Conservation (phyloP, 148 eudicot genomes). For the Rhododendron mucronatum region DNA sequence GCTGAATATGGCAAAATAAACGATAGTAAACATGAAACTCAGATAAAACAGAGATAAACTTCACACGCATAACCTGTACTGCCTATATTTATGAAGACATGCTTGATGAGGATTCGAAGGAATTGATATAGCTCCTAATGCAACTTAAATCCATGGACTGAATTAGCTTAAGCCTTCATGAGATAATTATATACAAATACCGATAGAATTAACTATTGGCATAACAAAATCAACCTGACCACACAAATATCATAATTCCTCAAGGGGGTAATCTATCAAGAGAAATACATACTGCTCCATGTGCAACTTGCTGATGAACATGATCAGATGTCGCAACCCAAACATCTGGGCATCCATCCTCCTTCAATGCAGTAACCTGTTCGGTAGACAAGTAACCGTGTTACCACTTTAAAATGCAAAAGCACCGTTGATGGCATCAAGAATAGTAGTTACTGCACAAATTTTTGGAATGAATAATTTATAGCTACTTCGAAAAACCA, state of each 20-base stretch:
- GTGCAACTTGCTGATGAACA: constrained; percentile 78
- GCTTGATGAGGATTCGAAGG: background rate
- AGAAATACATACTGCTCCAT: constrained; percentile 70
- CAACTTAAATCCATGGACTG: background rate
- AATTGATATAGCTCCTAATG: background rate
- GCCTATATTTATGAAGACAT: background rate
- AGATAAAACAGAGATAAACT: background rate
- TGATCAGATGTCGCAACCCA: constrained; percentile 98
- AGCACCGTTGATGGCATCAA: constrained; percentile 1
- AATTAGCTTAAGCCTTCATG: background rate
- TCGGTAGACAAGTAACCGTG: constrained; percentile 5
- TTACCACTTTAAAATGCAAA: background rate
- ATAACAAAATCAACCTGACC: background rate
- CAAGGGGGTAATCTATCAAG: background rate
- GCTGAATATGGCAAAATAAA: background rate
- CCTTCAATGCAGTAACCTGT: constrained; percentile 84
- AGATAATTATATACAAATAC: background rate
- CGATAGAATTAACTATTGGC: background rate
- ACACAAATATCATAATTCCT: background rate
- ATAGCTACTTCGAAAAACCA: constrained; percentile 3
- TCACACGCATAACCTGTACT: background rate
- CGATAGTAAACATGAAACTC: background rate
- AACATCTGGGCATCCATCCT: constrained; percentile 93
- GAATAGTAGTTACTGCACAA: background rate
- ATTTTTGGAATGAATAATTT: background rate